Evolutionary conservation across 345 rosid genomes (phyloP), one percentile per base, ranked within the genome.

Genomic region (Conringia planisiliqua): DNA sequence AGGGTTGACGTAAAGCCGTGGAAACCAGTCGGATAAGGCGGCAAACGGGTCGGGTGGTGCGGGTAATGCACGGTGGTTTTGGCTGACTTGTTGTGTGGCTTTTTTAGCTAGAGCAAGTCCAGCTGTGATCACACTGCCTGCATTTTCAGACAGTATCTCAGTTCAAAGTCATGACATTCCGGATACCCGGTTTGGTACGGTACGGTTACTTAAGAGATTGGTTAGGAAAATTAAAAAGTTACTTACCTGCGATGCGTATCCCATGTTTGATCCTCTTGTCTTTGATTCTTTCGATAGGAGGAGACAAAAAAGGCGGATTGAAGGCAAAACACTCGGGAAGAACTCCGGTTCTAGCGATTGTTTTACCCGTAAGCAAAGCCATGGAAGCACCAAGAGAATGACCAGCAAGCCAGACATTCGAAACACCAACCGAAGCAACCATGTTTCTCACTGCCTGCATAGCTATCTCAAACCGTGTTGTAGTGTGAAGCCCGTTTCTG

Each of bases 331-430:
- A 76, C 76, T 85, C 83, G 0, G 90, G 79, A 24, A 87, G 82
- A 55, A 61, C 47, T 5, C 95, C 88, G 0, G 87, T 74, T 81
- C 86, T 82, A 18, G 90, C 94, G 82, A 87, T 79, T 43, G 86
- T 89, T 83, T 87, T 92, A 60, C 97, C 96, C 0, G 89, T 87
- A 29, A 90, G 83, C 80, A 90, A 63, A 10, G 90, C 95, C 87
- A 90, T 81, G 73, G 96, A 90, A 40, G 97, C 86, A 57, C 99
- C 98, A 14, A 95, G 86, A 69, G 96, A 92, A 76, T 95, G 97
- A 62, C 99, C 99, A 6, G 94, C 91, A 71, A 95, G 66, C 98
- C 97, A 95, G 33, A 92, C 87, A 50, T 87, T 87, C 0, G 91
- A 87, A 36, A 70, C 80, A 9, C 94, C 96, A 5, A 82, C 87